Evolutionary conservation across 441 rosid genomes (phyloP).

Genomic region (Pelargonium myrrhifolium): DNA sequence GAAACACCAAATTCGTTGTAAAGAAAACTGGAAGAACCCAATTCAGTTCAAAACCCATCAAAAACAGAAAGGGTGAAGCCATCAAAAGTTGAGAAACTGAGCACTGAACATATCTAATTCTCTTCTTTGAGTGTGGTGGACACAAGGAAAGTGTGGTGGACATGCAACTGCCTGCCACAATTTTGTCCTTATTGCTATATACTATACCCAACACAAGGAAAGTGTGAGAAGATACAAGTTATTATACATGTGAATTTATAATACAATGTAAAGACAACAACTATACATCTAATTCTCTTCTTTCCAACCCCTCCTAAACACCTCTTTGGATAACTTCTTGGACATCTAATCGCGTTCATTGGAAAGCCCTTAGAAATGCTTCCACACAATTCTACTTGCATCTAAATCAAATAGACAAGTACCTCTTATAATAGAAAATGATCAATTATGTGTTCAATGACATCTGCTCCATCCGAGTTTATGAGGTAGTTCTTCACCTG

Average conservation of each 20-base stretch:
- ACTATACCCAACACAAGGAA: too few relatives aligned
- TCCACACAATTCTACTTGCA: background rate
- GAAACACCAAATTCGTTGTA: background rate
- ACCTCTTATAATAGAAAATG: constrained; percentile 38
- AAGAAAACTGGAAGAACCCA: background rate
- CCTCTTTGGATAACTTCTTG: background rate
- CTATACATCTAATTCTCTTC: background rate
- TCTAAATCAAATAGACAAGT: background rate
- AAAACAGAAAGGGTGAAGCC: background rate
- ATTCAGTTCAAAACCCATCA: background rate
- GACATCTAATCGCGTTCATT: background rate
- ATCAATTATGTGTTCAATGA: constrained; percentile 74
- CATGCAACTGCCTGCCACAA: too few relatives aligned
- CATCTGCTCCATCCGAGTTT: constrained; percentile 68
- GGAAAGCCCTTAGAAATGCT: constrained; percentile 1
- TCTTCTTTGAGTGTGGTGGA: too few relatives aligned
- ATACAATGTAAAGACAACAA: too few relatives aligned
- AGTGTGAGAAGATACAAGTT: too few relatives aligned
- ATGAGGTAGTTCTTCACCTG: constrained; percentile 56
- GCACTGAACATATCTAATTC: background rate
- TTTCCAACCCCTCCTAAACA: background rate
- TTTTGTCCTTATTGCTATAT: too few relatives aligned
- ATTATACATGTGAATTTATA: too few relatives aligned
- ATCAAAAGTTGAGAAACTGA: background rate
- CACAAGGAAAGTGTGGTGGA: too few relatives aligned